A percentile compares a stretch with the other conserved stretches of the same genome.
These are phyloP conservation scores for Phaeoacremonium minimum DNA, from an alignment of 2,329 filamentous ascomycete genomes.

Conservation along the genomic window DNA sequence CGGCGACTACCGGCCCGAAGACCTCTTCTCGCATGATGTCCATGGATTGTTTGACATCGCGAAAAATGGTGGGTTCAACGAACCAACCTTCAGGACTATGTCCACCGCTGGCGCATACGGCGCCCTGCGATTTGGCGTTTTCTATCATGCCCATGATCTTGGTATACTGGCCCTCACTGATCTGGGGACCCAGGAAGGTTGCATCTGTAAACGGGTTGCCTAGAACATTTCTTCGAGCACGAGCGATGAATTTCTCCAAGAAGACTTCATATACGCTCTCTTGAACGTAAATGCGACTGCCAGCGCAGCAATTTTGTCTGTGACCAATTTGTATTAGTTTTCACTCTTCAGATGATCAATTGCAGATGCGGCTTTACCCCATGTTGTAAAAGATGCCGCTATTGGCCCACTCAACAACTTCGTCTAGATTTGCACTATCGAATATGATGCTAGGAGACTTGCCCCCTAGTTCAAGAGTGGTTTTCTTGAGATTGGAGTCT, in stretches of 20 bases:
- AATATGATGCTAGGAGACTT: too few relatives aligned
- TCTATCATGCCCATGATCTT: conserved; percentile 61
- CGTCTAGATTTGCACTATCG: too few relatives aligned
- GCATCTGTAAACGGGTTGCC: conserved; percentile 51
- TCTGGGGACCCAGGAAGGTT: conserved; percentile 64
- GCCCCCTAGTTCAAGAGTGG: too few relatives aligned
- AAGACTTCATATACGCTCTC: too few relatives aligned
- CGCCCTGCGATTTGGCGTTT: conserved; percentile 55
- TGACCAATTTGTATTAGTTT: too few relatives aligned
- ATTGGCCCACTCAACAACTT: too few relatives aligned
- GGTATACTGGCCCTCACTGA: conserved; percentile 59
- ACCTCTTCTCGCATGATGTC: conserved; percentile 45
- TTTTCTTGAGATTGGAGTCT: too few relatives aligned
- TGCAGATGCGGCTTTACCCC: too few relatives aligned
- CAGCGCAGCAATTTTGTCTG: too few relatives aligned
- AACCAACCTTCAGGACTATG: conserved; percentile 28
- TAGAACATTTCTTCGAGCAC: conserved; percentile 56
- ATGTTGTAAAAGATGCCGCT: too few relatives aligned
- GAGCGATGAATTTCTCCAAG: conserved; percentile 48
- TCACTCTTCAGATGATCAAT: too few relatives aligned
- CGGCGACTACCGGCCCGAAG: conserved; percentile 55
- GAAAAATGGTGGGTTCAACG: conserved; percentile 13
- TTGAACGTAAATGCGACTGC: too few relatives aligned
- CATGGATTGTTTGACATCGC: conserved; percentile 9
- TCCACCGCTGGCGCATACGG: conserved; percentile 52